Conservation (phyloP, 306 rosid genomes). For the Dryas drummondii region DNA sequence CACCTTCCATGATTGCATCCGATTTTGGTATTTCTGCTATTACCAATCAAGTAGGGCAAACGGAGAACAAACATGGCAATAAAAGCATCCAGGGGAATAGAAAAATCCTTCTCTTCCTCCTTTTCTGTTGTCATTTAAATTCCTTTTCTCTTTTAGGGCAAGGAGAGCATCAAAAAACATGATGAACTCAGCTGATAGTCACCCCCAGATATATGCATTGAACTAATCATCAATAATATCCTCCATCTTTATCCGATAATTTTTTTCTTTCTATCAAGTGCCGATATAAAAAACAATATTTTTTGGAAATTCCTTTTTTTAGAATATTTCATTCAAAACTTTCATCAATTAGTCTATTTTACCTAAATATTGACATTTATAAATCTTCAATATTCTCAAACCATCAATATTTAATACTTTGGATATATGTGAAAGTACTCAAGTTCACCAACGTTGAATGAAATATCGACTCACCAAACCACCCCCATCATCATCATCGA, state of each 20-base stretch:
- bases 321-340: neutral
- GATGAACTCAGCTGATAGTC: neutral
- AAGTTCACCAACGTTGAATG: neutral
- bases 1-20: neutral
- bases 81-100: neutral
- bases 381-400: neutral
- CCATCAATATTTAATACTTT: neutral
- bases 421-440: neutral
- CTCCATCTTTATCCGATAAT: neutral
- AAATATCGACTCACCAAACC: conserved; percentile 71
- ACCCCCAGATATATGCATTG: neutral
- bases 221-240: neutral
- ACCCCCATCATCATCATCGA: conserved; percentile 95
- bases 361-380: neutral
- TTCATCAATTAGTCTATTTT: neutral
- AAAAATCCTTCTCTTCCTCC: neutral
- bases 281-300: neutral
- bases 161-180: neutral
- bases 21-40: neutral
- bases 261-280: neutral
- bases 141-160: neutral
- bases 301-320: neutral
- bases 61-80: neutral
- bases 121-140: neutral
- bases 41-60: neutral